Percentiles rank a stretch among this genome's conserved stretches.
phyloP scores from a whole-genome alignment of 1,284 basidiomycete species.

The Trichosporon ovoides region DNA sequence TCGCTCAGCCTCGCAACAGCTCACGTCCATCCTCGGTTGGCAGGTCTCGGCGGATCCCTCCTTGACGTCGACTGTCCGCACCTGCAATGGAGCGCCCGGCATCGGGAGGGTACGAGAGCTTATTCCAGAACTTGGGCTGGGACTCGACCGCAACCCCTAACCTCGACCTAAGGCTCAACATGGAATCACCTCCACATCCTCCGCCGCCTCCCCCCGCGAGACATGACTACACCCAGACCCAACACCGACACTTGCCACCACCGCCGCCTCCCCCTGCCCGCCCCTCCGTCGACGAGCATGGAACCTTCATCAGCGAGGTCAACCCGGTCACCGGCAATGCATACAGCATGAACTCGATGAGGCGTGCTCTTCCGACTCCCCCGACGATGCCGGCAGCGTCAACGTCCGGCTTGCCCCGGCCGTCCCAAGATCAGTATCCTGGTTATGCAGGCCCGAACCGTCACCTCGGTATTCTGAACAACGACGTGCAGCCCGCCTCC shows the following conservation, averaged over 20 bases:
- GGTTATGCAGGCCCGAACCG: no score
- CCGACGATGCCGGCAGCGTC: background rate
- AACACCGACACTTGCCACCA: background rate
- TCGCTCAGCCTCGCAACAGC: no score
- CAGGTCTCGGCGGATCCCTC: background rate
- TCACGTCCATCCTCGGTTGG: background rate
- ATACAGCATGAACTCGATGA: background rate
- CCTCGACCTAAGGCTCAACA: background rate
- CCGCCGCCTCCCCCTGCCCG: background rate
- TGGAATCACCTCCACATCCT: background rate
- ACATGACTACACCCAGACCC: background rate
- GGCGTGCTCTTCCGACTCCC: background rate
- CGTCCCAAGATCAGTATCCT: background rate
- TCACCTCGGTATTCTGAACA: background rate
- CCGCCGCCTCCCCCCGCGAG: background rate
- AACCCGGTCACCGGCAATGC: background rate
- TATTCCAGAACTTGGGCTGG: background rate
- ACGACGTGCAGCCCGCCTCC: background rate
- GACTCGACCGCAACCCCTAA: background rate
- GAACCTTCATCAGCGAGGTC: background rate
- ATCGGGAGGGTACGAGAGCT: conserved; percentile 4
- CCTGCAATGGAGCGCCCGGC: conserved; percentile 1
- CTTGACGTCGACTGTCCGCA: background rate
- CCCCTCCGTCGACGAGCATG: background rate
- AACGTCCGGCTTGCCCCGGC: background rate